phyloP scores from a whole-genome alignment of 176 grass and related monocot species.

The Eleusine coracana region DNA sequence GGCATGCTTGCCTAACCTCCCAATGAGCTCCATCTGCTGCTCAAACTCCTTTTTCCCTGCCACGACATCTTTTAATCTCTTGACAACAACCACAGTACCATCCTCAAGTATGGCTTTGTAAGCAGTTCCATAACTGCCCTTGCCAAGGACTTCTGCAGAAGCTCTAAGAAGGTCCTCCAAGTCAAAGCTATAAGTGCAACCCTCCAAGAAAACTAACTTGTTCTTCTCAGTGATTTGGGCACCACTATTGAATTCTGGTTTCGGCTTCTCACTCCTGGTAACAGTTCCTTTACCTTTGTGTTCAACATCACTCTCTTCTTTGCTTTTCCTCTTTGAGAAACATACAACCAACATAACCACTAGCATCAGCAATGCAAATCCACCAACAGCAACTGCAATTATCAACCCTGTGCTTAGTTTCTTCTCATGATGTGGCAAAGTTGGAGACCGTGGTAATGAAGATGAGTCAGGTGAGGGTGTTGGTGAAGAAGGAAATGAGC shows the following conservation, averaged over 20 bases:
- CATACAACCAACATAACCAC: conserved; percentile 63
- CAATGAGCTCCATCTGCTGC: conserved; percentile 94
- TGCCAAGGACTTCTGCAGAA: conserved; percentile 98
- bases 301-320: conserved; percentile 42
- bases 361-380: conserved; percentile 68
- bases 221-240: conserved; percentile 81
- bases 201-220: conserved; percentile 89
- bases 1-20: conserved; percentile 60
- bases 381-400: conserved; percentile 78
- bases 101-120: conserved; percentile 94
- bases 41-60: conserved; percentile 94
- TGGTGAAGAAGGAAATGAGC: conserved; percentile 60
- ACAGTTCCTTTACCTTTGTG: conserved; percentile 39
- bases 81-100: conserved; percentile 87
- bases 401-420: conserved; percentile 69
- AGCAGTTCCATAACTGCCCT: conserved; percentile 89
- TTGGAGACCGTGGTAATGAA: conserved; percentile 31
- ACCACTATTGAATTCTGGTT: conserved; percentile 80
- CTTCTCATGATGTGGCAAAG: conserved; percentile 37
- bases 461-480: conserved; percentile 39
- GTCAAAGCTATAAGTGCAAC: conserved; percentile 91
- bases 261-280: conserved; percentile 65
- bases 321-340: conserved; percentile 62
- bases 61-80: conserved; percentile 83
- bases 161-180: conserved; percentile 92